Evolutionary conservation across 495 filamentous ascomycete genomes (phyloP).

Genomic region (Neurospora sp.): DNA sequence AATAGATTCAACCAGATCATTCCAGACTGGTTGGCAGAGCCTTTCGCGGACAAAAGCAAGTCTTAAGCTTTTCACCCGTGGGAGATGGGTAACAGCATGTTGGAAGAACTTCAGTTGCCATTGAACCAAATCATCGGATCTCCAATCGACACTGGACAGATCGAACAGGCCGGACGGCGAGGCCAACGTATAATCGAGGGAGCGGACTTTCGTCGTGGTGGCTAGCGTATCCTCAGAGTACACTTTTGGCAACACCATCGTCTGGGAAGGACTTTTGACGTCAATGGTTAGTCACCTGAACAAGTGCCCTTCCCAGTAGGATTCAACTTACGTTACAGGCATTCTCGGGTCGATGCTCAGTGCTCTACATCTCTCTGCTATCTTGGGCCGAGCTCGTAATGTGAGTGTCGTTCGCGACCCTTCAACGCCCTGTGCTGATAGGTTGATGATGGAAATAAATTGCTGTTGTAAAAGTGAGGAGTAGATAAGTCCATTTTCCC

Average conservation of each 20-base stretch:
- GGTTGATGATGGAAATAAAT: neutral
- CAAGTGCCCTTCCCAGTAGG: neutral
- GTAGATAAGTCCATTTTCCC: neutral
- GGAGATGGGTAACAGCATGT: neutral
- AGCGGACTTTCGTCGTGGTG: neutral
- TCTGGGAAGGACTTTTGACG: neutral
- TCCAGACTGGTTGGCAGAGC: neutral
- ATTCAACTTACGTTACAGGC: neutral
- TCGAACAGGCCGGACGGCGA: neutral
- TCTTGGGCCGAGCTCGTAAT: neutral
- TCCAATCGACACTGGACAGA: neutral
- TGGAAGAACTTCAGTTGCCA: neutral
- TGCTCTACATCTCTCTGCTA: neutral
- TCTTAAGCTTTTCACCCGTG: neutral
- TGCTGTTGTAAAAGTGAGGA: neutral
- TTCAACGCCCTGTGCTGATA: neutral
- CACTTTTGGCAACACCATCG: neutral
- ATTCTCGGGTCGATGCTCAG: neutral
- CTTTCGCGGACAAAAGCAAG: neutral
- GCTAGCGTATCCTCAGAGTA: neutral
- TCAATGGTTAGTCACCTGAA: neutral
- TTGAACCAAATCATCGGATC: neutral
- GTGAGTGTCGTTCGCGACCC: neutral
- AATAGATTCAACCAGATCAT: neutral
- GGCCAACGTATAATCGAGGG: neutral